Percentiles rank a stretch among this genome's conserved stretches.
phyloP scores from a whole-genome alignment of 108 stramenopile genomes.

The Skeletonema costatum region DNA sequence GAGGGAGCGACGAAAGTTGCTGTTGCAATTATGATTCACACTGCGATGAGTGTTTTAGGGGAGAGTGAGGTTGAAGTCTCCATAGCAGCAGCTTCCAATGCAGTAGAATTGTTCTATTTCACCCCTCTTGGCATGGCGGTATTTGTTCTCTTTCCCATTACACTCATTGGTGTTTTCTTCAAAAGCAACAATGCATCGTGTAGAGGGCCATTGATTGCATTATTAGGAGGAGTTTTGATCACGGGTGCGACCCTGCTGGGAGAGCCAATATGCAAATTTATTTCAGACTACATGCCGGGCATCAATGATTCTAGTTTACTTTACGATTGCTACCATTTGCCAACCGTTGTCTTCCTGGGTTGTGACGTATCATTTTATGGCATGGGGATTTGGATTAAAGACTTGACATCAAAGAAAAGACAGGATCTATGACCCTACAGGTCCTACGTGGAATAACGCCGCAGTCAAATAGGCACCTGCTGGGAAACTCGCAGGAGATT shows the following conservation, averaged over 20 bases:
- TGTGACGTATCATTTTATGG: constrained; percentile 17
- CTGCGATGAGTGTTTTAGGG: neutral
- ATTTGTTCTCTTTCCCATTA: constrained; percentile 3
- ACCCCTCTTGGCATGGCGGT: neutral
- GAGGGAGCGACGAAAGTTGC: neutral
- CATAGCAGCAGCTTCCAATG: neutral
- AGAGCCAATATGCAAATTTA: neutral
- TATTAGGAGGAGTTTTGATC: constrained; percentile 1
- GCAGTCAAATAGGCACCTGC: constrained; percentile 84
- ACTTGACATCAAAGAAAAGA: constrained; percentile 2
- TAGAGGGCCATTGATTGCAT: neutral
- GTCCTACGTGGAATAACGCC: constrained; percentile 73
- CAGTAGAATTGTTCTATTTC: constrained; percentile 6
- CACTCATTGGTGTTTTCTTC: neutral
- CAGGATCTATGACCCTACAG: constrained; percentile 12
- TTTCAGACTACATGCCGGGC: neutral
- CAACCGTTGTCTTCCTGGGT: constrained; percentile 11
- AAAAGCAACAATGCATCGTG: neutral
- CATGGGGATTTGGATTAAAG: constrained; percentile 1
- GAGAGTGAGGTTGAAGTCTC: neutral
- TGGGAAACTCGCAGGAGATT: constrained; percentile 74
- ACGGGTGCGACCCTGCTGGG: neutral
- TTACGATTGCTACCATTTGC: constrained; percentile 20
- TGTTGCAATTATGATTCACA: neutral
- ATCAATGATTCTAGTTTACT: constrained; percentile 11